Evolutionary conservation across 2,329 filamentous ascomycete genomes (phyloP), one percentile per base, ranked within the genome.

Genomic region (Xylaria sp.): DNA sequence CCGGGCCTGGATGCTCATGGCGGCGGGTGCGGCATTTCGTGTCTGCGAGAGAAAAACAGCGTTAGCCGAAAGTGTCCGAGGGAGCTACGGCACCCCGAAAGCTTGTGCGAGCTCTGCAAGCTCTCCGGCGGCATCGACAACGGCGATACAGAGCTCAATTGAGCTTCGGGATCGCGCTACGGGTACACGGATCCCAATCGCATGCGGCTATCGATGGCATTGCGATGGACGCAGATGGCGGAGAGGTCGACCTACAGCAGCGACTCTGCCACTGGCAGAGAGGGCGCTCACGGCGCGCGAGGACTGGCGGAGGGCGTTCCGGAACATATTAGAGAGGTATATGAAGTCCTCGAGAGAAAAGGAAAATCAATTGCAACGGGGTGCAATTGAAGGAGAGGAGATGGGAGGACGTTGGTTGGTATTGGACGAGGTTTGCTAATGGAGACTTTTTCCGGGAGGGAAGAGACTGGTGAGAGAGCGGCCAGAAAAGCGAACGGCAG

Each of bases 291-390:
- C 93, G 85, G 93, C 92, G 89, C 94, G 94, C 88, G 92, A 92
- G 85, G 94, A 97, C 89, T 97, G 94, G 88, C 94, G 91, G 87
- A 98, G 90, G 88, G 95, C 94, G 91, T 93, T 97, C 88, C 95
- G 94, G 90, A 98, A 97, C 95, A 98, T 98, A 87, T 83, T 88
- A 78, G 78, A 79, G 84, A 87, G 84, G 83, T 83, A 80, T 84
- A 78, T 85, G 80, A 82, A 81, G 80, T 83, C 85, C 81, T 83
- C 83, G 81, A 83, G 59, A 69, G 57, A 80, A 80, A 84, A 83
- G 76, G 81, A 82, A 82, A 84, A 84, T 84, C 88, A 90, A 90
- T 89, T 89, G 88, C 88, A 86, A 82, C 85, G 86, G 85, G 88
- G 89, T 90, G 88, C 88, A 86, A 82, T 87, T 88, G 88, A 75